phyloP scores from a whole-genome alignment of 805 yeast genomes.

The Yamadazyma laniorum region DNA sequence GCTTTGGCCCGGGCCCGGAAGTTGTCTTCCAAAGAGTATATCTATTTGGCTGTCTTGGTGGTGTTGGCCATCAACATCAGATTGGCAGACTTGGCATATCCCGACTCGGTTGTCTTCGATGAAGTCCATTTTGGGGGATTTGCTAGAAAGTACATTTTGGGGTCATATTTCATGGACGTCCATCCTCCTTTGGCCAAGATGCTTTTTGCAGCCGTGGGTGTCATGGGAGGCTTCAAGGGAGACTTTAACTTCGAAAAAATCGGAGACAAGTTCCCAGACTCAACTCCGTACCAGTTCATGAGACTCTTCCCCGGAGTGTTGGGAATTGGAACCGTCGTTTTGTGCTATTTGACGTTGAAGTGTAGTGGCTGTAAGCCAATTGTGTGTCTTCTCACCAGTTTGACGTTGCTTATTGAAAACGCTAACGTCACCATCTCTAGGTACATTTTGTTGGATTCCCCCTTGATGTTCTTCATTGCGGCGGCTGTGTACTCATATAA shows the following conservation, averaged over 20 bases:
- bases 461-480: conserved; percentile 74
- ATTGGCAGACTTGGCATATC: conserved; percentile 57
- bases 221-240: conserved; percentile 69
- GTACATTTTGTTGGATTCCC: conserved; percentile 73
- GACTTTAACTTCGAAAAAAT: conserved; percentile 64
- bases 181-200: conserved; percentile 81
- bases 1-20: conserved; percentile 24
- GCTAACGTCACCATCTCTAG: conserved; percentile 70
- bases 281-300: conserved; percentile 66
- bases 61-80: conserved; percentile 59
- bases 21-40: conserved; percentile 36
- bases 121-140: conserved; percentile 98
- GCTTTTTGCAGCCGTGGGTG: conserved; percentile 69
- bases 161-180: conserved; percentile 67
- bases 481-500: conserved; percentile 63
- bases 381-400: conserved; percentile 56
- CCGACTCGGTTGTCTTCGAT: conserved; percentile 84
- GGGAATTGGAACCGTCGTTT: conserved; percentile 66
- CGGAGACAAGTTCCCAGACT: conserved; percentile 59
- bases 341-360: conserved; percentile 67
- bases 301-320: conserved; percentile 65
- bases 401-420: conserved; percentile 62
- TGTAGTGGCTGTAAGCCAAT: conserved; percentile 67
- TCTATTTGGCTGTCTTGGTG: conserved; percentile 38
- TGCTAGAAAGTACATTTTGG: conserved; percentile 74